phyloP scores from a whole-genome alignment of 2,329 filamentous ascomycete genomes.

The Thielaviopsis euricoi region DNA sequence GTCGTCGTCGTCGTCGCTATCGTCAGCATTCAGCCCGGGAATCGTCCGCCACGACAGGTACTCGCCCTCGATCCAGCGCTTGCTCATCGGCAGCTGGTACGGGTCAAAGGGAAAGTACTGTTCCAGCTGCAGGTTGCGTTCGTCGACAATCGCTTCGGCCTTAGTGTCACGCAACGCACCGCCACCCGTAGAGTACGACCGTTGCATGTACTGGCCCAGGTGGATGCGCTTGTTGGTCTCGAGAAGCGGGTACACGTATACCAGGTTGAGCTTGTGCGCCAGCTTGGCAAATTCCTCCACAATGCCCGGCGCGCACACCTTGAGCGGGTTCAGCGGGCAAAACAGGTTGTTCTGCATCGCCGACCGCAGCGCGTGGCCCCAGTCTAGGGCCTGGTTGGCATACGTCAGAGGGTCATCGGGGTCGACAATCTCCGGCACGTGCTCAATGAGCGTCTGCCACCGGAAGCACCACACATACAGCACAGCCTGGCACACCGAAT shows the following conservation, averaged over 20 bases:
- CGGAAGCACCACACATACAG: constrained; percentile 96
- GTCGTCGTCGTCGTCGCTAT: constrained; percentile 36
- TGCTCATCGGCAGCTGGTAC: constrained; percentile 76
- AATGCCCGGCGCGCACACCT: constrained; percentile 81
- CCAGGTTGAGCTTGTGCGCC: constrained; percentile 66
- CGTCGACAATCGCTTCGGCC: constrained; percentile 27
- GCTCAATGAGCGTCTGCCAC: constrained; percentile 73
- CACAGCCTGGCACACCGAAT: constrained; percentile 72
- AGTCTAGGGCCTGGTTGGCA: constrained; percentile 56
- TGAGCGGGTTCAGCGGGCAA: constrained; percentile 82
- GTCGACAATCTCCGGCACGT: constrained; percentile 42
- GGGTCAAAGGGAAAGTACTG: constrained; percentile 97
- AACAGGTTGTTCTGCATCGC: constrained; percentile 64
- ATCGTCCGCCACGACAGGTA: constrained; percentile 70
- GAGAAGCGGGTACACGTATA: constrained; percentile 77
- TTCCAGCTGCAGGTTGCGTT: constrained; percentile 72
- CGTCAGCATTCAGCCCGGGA: constrained; percentile 47
- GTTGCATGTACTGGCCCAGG: constrained; percentile 50
- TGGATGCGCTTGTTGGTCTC: constrained; percentile 86
- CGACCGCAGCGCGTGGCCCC: constrained; percentile 59
- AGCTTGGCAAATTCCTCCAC: constrained; percentile 85
- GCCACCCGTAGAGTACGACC: constrained; percentile 35
- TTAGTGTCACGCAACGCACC: constrained; percentile 17
- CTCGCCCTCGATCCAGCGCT: constrained; percentile 70
- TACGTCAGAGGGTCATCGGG: constrained; percentile 44